Percentiles rank a stretch among this genome's conserved stretches.
Evolutionary conservation across 140 eudicot genomes (phyloP).

Genomic region (Oenanthe javanica): DNA sequence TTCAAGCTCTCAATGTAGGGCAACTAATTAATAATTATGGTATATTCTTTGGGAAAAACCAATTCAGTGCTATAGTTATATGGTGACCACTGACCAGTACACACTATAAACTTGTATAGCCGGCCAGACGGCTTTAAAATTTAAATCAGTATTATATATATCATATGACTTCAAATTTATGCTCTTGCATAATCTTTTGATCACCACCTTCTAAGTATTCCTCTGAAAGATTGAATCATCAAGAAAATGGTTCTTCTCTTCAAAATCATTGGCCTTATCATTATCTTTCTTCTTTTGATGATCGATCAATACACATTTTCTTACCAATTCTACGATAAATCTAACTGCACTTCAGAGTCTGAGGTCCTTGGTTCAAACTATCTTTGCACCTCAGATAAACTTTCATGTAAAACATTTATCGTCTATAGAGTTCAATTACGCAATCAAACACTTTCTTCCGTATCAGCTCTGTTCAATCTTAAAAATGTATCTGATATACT

Average conservation of each 20-base stretch:
- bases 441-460: conserved; percentile 24
- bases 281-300: conserved; percentile 7
- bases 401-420: conserved; percentile 34
- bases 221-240: not conserved
- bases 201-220: not conserved
- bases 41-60: conserved; percentile 19
- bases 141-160: not conserved
- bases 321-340: conserved; percentile 31
- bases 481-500: conserved; percentile 21
- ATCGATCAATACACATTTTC: conserved; percentile 11
- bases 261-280: not conserved
- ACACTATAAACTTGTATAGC: not conserved
- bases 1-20: conserved; percentile 1
- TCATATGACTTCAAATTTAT: not conserved
- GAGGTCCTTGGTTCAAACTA: conserved; percentile 30
- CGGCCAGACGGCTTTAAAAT: conserved; percentile 1
- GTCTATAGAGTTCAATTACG: conserved; percentile 45
- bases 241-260: conserved; percentile 1
- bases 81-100: conserved; percentile 20
- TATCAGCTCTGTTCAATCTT: conserved; percentile 29
- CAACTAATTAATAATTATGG: not conserved
- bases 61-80: conserved; percentile 25
- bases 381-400: conserved; percentile 27
- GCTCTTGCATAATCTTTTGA: not conserved
- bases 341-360: conserved; percentile 25